Conservation (phyloP, 495 filamentous ascomycete species). For the Hypoxylon fragiforme region DNA sequence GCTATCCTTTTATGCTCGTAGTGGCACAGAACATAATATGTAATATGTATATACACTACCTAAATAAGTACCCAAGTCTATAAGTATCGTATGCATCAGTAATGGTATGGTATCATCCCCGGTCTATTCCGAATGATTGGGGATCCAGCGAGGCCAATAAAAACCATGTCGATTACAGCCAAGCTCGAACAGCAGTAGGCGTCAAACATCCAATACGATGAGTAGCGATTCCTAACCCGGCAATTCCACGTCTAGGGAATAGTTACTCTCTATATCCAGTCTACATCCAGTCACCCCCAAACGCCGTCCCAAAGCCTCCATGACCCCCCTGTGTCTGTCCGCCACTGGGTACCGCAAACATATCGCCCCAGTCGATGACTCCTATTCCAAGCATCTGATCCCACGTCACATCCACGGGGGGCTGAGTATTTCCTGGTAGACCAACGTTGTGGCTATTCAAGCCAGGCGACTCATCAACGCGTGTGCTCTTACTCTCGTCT, state of each 20-base stretch:
- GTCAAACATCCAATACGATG: background rate
- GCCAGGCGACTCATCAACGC: constrained; percentile 1
- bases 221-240: constrained; percentile 1
- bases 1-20: no score
- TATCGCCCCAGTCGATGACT: constrained; percentile 48
- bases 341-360: constrained; percentile 34
- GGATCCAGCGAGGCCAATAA: no score
- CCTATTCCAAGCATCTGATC: constrained; percentile 42
- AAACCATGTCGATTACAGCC: background rate
- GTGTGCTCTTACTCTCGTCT: constrained; percentile 26
- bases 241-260: background rate
- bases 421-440: constrained; percentile 3
- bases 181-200: background rate
- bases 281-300: constrained; percentile 20
- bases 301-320: constrained; percentile 15
- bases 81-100: no score
- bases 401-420: constrained; percentile 27
- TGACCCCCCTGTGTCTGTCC: constrained; percentile 15
- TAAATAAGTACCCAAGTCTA: no score
- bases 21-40: no score
- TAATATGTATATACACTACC: no score
- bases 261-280: constrained; percentile 34
- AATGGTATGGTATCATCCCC: no score
- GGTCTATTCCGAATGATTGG: no score
- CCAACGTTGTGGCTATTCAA: constrained; percentile 1